Base-by-base conservation (phyloP, 345 rosid species). In the Mercurialis annua region DNA sequence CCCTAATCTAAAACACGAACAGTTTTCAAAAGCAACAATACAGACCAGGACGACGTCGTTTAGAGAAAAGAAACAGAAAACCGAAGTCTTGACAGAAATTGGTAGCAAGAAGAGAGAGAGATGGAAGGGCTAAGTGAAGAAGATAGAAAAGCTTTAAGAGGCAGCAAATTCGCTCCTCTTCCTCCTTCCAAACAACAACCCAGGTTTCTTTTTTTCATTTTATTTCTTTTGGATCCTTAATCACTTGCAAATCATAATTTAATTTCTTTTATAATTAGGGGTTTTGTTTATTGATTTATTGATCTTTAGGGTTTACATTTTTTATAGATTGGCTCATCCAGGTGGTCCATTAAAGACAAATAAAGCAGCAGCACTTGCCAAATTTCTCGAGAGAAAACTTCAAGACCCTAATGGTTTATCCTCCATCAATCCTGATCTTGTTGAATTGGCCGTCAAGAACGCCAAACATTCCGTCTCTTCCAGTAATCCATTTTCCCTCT, bases 121-220 rank as follows among this genome's bases (percentile, higher is more conserved):
- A 78, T 49, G 26, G 88, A 87, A 70, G 87, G 71, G 59, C 81
- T 91, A 42, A 89, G 84, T 77, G 99, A 94, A 80, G 97, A 94
- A 72, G 99, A 89, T 67, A 86, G 76, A 70, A 85, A 52, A 76
- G 99, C 97, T 62, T 86, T 94, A 2, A 82, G 99, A 64, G 99
- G 97, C 63, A 94, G 97, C 92, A 94, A 94, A 68, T 94, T 94
- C 76, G 96, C 96, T 53, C 95, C 99, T 21, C 92, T 94, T 9
- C 90, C 88, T 58, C 82, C 87, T 53, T 73, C 85, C 40, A 65
- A 65, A 29, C 82, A 76, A 15, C 50, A 59, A 65, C 83, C 96
- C 64, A 83, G 94, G 90, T 89, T n/a, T 46, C 44, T 42, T 7
- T 11, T 14, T 30, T 3, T 1, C 23, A 1, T 52, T 4, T 55